A percentile compares a stretch with the other conserved stretches of the same genome.
Conservation (phyloP, 2,329 filamentous ascomycete species). For the Thelonectria discophora region DNA sequence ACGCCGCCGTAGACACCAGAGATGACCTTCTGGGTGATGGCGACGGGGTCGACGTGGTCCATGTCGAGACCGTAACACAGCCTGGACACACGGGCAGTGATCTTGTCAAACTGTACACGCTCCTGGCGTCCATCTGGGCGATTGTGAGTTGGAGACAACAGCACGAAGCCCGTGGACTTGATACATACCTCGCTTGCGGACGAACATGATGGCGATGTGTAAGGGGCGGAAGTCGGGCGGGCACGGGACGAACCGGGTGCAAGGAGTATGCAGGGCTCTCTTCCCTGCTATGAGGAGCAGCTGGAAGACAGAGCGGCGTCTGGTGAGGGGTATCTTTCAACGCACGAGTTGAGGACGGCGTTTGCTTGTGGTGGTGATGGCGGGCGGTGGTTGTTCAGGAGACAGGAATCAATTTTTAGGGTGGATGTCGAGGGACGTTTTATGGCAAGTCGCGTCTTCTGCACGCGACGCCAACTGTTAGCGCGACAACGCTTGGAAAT, state of each 20-base stretch:
- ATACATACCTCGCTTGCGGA: slow-evolving; percentile 69
- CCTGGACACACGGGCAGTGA: slow-evolving; percentile 96
- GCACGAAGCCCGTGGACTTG: slow-evolving; percentile 5
- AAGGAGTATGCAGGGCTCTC: slow-evolving; percentile 36
- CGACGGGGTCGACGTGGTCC: slow-evolving; percentile 94
- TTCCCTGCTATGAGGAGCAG: slow-evolving; percentile 39
- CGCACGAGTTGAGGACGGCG: slow-evolving; percentile 30
- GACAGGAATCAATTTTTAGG: slow-evolving; percentile 36
- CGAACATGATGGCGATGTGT: slow-evolving; percentile 61
- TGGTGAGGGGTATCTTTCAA: slow-evolving; percentile 13
- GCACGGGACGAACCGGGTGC: slow-evolving; percentile 32
- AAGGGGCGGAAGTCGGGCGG: slow-evolving; percentile 34
- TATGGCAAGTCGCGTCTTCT: slow-evolving; percentile 49
- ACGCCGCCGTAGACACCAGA: slow-evolving; percentile 99
- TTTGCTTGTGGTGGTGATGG: slow-evolving; percentile 20
- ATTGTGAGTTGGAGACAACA: slow-evolving; percentile 40
- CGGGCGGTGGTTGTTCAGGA: slow-evolving; percentile 35
- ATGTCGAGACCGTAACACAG: slow-evolving; percentile 97
- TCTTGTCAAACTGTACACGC: slow-evolving; percentile 99
- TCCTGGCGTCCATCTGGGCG: slow-evolving; percentile 94
- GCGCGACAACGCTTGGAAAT: slow-evolving; percentile 44
- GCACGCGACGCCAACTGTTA: slow-evolving; percentile 48
- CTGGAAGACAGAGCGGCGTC: slow-evolving; percentile 37
- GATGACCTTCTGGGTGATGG: slow-evolving; percentile 99
- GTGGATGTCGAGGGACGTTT: slow-evolving; percentile 45